These are phyloP conservation scores for Sparassis latifolia DNA, from an alignment of 1,284 basidiomycete genomes.

Conservation along the genomic window DNA sequence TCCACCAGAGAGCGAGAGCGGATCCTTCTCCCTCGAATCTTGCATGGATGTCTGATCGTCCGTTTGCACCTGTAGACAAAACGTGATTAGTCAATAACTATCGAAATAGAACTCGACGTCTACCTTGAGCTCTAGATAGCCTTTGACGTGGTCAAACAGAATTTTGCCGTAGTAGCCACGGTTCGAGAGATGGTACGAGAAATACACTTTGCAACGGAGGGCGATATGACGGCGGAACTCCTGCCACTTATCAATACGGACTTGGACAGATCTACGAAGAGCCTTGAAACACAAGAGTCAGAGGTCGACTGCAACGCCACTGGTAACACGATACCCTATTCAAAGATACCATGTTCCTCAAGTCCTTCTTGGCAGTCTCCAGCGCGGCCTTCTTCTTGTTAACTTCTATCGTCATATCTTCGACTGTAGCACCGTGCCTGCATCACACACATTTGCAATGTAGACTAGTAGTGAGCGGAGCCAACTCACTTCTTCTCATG, in stretches of 20 bases:
- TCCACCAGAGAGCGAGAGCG: constrained; percentile 82
- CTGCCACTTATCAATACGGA: constrained; percentile 24
- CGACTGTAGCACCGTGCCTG: constrained; percentile 73
- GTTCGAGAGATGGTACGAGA: too few relatives aligned
- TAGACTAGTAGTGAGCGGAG: neutral
- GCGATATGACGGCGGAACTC: too few relatives aligned
- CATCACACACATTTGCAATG: neutral
- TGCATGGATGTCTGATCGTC: too few relatives aligned
- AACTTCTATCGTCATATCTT: constrained; percentile 68
- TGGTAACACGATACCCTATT: constrained; percentile 37
- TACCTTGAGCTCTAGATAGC: constrained; percentile 67
- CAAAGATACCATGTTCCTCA: constrained; percentile 54
- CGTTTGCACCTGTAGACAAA: too few relatives aligned
- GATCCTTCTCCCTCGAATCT: constrained; percentile 14
- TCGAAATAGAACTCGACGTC: neutral
- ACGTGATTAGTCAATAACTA: too few relatives aligned
- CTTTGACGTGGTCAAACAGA: constrained; percentile 42
- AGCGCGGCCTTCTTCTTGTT: constrained; percentile 53
- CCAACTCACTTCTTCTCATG: constrained; percentile 55
- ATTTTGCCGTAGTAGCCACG: too few relatives aligned
- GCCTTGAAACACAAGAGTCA: neutral
- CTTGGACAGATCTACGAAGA: neutral
- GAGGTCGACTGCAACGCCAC: constrained; percentile 31
- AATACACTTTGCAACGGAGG: too few relatives aligned
- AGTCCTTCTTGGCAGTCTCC: constrained; percentile 52